Base-by-base conservation (phyloP, 768 basidiomycete species). In the Pluteus cervinus region DNA sequence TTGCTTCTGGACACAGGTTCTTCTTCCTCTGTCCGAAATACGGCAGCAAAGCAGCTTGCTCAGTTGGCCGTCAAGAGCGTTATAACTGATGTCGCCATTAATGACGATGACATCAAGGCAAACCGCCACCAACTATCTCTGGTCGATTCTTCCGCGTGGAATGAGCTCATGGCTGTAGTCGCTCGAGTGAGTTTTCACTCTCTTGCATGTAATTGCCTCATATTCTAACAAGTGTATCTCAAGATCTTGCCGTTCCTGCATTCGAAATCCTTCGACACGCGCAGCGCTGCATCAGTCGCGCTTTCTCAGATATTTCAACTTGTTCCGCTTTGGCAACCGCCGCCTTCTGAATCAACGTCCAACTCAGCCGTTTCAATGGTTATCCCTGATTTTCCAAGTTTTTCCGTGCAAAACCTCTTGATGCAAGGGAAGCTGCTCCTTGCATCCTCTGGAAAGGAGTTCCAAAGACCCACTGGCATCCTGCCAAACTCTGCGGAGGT, bases 41-140 rank as follows among this genome's bases (percentile, higher is more conserved):
- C 96, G n/a, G 94, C 96, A 1, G 93, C 93, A 4, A 92, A 90
- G 52, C 96, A 99, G 57, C 71, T 99, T 30, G 92, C 92, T 0
- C 88, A 93, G 45, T 70, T 99, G 36, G 91, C 91, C 0, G 82
- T 78, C 14, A 84, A 90, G 60, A 81, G 81, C 47, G 84, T 96
- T 41, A 79, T 81, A 40, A 80, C 74, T 53, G 86, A 90, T 68
- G 82, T 87, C 36, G 68, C 78, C n/a, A 63, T 81, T 47, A 60
- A 65, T 36, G 83, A 87, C 51, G 85, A 89, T 43, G 80, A 87
- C 56, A 62, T 83, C 48, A 87, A 86, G 56, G 63, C 73, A 23
- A 65, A 53, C 38, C 73, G 79, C 31, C 74, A 76, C 43, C 75
- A 80, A 57, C 65, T 71, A 15, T 62, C 75, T 26, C 56, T 72